Evolutionary conservation across 768 basidiomycete species (phyloP).

Genomic region (Boletus fagicola): DNA sequence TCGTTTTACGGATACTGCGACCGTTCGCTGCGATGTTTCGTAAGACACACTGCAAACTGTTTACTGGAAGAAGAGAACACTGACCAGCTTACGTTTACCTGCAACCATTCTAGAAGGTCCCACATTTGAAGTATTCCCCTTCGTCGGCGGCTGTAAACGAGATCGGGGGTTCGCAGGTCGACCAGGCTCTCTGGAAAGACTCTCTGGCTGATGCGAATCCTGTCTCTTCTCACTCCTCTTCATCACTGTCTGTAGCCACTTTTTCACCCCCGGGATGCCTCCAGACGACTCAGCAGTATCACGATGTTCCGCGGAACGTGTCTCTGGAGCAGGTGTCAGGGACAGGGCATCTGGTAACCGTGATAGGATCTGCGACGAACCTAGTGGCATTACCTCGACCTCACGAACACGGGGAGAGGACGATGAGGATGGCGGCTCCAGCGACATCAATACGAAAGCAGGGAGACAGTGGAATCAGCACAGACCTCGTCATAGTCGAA

Average conservation of each 20-base stretch:
- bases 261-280: neutral
- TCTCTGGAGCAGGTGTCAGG: neutral
- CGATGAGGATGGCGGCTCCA: neutral
- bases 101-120: neutral
- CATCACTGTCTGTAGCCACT: neutral
- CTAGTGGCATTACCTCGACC: neutral
- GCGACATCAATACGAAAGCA: neutral
- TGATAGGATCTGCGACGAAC: neutral
- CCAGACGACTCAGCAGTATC: neutral
- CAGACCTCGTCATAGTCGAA: conserved; percentile 1
- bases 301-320: neutral
- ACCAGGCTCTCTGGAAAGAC: neutral
- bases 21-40: neutral
- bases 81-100: neutral
- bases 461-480: neutral
- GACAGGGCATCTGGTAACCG: neutral
- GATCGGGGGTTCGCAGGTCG: neutral
- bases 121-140: neutral
- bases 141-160: neutral
- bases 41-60: neutral
- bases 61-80: neutral
- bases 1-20: neutral
- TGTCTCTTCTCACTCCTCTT: neutral
- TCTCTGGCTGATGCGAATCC: neutral
- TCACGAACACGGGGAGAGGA: neutral